A percentile compares a stretch with the other conserved stretches of the same genome.
phyloP scores from a whole-genome alignment of 495 filamentous ascomycete species.

The Darksidea phi region DNA sequence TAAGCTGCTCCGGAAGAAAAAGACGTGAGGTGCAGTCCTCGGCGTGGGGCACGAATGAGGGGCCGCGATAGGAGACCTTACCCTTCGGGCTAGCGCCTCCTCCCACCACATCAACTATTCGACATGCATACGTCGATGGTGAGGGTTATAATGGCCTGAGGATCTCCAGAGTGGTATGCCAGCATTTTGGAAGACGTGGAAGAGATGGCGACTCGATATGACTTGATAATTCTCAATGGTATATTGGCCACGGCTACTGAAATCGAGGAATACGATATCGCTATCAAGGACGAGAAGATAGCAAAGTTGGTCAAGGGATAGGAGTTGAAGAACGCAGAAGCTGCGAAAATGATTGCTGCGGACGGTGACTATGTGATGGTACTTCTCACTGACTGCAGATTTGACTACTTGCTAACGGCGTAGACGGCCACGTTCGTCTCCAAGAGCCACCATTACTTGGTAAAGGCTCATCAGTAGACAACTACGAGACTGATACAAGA shows the following conservation, averaged over 20 bases:
- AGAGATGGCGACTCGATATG: conserved; percentile 38
- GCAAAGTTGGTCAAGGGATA: conserved; percentile 46
- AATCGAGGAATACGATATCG: conserved; percentile 51
- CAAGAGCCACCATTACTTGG: conserved; percentile 48
- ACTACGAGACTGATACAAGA: conserved; percentile 48
- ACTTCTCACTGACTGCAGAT: not conserved
- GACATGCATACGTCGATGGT: not conserved
- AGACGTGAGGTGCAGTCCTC: conserved; percentile 4
- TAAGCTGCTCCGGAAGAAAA: not conserved
- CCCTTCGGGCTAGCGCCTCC: not conserved
- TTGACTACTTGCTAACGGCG: conserved; percentile 12
- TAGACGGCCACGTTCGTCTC: conserved; percentile 52
- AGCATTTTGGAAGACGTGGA: not conserved
- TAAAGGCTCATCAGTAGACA: conserved; percentile 52
- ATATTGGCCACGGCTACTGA: conserved; percentile 52
- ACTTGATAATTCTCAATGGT: conserved; percentile 51
- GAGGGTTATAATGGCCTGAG: not conserved
- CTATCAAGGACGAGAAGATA: conserved; percentile 55
- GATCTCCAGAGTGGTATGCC: not conserved
- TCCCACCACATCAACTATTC: not conserved
- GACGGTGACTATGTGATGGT: conserved; percentile 53
- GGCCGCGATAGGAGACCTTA: conserved; percentile 9
- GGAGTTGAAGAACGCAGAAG: conserved; percentile 32
- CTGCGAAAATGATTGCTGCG: conserved; percentile 49
- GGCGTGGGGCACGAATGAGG: conserved; percentile 23